Percentiles rank a stretch among this genome's conserved stretches.
phyloP scores from a whole-genome alignment of 129 eudicot species.

The Tagetes patula region DNA sequence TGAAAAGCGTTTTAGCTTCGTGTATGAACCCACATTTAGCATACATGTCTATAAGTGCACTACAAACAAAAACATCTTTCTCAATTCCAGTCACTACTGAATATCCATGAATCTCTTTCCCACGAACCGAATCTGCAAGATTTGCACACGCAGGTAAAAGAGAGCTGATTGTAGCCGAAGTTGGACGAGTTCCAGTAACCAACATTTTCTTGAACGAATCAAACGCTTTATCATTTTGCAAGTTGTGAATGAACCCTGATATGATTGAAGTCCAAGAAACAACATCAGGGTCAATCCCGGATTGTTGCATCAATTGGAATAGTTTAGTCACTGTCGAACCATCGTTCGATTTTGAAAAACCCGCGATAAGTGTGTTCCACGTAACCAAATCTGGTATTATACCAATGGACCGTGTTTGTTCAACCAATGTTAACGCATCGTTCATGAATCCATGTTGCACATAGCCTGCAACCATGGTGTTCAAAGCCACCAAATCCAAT shows the following conservation, averaged over 20 bases:
- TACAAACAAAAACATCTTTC: constrained; percentile 52
- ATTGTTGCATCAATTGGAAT: constrained; percentile 42
- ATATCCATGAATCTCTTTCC: constrained; percentile 74
- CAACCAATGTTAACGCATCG: constrained; percentile 60
- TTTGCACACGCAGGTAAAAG: constrained; percentile 64
- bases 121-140: constrained; percentile 54
- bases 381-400: constrained; percentile 65
- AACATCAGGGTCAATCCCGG: constrained; percentile 62
- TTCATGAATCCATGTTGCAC: constrained; percentile 57
- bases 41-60: constrained; percentile 83
- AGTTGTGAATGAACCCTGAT: constrained; percentile 65
- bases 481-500: constrained; percentile 66
- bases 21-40: constrained; percentile 67
- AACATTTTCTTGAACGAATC: constrained; percentile 53
- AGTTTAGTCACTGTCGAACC: constrained; percentile 43
- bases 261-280: constrained; percentile 82
- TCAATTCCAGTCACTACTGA: constrained; percentile 54
- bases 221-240: constrained; percentile 55
- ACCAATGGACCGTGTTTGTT: constrained; percentile 39
- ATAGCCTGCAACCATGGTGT: constrained; percentile 75
- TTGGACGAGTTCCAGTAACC: constrained; percentile 45
- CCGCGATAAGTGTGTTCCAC: constrained; percentile 72
- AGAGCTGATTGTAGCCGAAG: constrained; percentile 66
- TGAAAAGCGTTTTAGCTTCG: constrained; percentile 61
- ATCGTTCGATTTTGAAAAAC: constrained; percentile 68